A percentile compares a stretch with the other conserved stretches of the same genome.
These are phyloP conservation scores for Aspergillus calidoustus DNA, from an alignment of 2,329 filamentous ascomycete species.

Conservation along the genomic window DNA sequence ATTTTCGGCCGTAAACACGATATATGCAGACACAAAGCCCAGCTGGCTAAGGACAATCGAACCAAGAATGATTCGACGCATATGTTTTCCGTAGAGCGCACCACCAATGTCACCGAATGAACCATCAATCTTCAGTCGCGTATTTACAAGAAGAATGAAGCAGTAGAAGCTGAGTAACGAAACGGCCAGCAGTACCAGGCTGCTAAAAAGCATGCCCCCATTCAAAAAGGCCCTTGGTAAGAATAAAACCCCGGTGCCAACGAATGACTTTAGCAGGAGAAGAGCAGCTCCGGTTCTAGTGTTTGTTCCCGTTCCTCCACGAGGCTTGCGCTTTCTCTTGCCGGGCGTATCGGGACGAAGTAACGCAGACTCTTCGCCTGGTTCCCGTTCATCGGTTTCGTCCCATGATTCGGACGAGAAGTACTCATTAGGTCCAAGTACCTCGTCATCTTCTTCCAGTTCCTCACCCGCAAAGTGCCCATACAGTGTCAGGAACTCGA, in stretches of 20 bases:
- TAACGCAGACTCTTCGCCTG: conserved; percentile 86
- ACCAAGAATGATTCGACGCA: conserved; percentile 82
- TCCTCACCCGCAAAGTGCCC: conserved; percentile 98
- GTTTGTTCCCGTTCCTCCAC: conserved; percentile 75
- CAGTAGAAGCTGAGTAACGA: conserved; percentile 93
- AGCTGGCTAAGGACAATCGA: conserved; percentile 96
- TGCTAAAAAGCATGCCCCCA: conserved; percentile 96
- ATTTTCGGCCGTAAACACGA: conserved; percentile 95
- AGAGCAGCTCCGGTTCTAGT: conserved; percentile 78
- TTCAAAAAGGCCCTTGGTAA: conserved; percentile 91
- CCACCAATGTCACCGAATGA: conserved; percentile 98
- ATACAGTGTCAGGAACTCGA: conserved; percentile 93
- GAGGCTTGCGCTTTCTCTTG: conserved; percentile 73
- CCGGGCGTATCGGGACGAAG: conserved; percentile 72
- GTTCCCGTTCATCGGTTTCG: conserved; percentile 66
- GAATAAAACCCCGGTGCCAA: conserved; percentile 94
- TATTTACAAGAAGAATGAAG: conserved; percentile 90
- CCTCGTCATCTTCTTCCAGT: conserved; percentile 94
- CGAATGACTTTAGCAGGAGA: conserved; percentile 93
- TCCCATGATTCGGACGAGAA: conserved; percentile 79
- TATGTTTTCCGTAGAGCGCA: conserved; percentile 85
- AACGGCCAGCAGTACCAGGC: conserved; percentile 83
- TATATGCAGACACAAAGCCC: conserved; percentile 93
- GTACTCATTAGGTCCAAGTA: conserved; percentile 83
- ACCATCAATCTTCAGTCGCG: conserved; percentile 82